Conservation (phyloP, 2,329 filamentous ascomycete genomes). For the Phaeophleospora eucalypticola region DNA sequence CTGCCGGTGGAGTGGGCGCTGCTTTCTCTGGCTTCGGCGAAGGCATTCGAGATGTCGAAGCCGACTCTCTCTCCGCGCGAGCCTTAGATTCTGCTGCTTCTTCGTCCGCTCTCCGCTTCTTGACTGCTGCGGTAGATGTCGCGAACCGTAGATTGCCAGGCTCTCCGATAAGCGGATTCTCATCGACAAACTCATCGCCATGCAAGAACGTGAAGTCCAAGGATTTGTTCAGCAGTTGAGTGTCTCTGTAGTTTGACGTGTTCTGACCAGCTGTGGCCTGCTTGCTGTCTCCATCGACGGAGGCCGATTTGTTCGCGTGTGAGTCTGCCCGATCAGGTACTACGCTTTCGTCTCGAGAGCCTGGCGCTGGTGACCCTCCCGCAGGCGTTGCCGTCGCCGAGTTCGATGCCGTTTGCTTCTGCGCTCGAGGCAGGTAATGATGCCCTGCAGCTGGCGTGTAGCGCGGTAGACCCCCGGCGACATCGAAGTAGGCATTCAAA, state of each 20-base stretch:
- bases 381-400: constrained; percentile 34
- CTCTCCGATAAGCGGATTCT: constrained; percentile 59
- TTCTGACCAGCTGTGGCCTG: constrained; percentile 9
- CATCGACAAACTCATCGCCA: constrained; percentile 61
- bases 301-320: constrained; percentile 28
- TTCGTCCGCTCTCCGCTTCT: constrained; percentile 38
- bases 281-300: constrained; percentile 24
- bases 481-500: constrained; percentile 53
- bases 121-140: constrained; percentile 40
- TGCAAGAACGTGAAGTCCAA: constrained; percentile 41
- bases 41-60: constrained; percentile 9
- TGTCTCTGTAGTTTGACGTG: constrained; percentile 16
- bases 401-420: constrained; percentile 35
- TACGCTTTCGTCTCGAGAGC: constrained; percentile 44
- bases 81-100: constrained; percentile 29
- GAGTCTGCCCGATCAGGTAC: constrained; percentile 24
- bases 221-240: constrained; percentile 38
- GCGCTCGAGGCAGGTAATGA: constrained; percentile 48
- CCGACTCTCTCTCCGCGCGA: constrained; percentile 16
- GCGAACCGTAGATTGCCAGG: constrained; percentile 59
- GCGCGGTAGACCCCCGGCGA: constrained; percentile 50
- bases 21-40: constrained; percentile 12
- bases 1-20: constrained; percentile 10
- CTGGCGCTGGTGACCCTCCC: neutral
- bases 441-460: constrained; percentile 59